Base-by-base conservation (phyloP, 176 grass and related monocot genomes). In the Otatea glauca region DNA sequence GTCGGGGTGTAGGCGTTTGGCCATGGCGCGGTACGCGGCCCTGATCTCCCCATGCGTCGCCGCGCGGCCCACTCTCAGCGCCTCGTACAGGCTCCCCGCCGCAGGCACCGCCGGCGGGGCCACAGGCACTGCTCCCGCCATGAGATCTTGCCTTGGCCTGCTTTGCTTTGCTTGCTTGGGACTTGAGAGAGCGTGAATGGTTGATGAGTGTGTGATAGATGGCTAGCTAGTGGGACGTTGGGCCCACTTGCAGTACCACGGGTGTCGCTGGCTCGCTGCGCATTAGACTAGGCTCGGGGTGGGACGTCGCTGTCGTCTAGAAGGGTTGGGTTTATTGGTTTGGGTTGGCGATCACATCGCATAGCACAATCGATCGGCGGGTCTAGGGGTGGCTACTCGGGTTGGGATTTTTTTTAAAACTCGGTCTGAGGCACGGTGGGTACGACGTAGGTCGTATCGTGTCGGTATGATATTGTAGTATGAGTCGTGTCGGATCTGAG, bases 1-100 rank as follows among this genome's bases (percentile, higher is more conserved):
- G 80, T 96, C 93, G 10, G 88, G 93, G 72, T 96, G 93, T 17
- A 90, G 76, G 70, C 67, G 86, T 80, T 96, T 96, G 65, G 91
- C 93, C 86, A 96, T 76, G 66, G 88, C 48, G 18, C 91, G 91
- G 72, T 96, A 91, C 39, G 91, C 93, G 9, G 84, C 67, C 83
- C 83, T 92, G 83, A 93, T 96, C 87, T 96, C 91, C 76, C 29
- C 65, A 24, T 32, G 86, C 41, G 88, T 78, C 59, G 93, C 93
- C 51, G 80, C 76, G 66, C 92, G 82, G 15, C 85, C 77, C 50
- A 96, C 88, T 65, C 64, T 54, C 42, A 92, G 86, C 79, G 90
- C 86, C 71, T 95, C 79, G 71, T 95, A 91, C 25, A 75, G 80
- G 56, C 87, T 86, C 85, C 66, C 78, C 35, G 49, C 65, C 38